These are phyloP conservation scores for Penicillium aurantiogriseum DNA, from an alignment of 2,329 filamentous ascomycete species.

Conservation along the genomic window DNA sequence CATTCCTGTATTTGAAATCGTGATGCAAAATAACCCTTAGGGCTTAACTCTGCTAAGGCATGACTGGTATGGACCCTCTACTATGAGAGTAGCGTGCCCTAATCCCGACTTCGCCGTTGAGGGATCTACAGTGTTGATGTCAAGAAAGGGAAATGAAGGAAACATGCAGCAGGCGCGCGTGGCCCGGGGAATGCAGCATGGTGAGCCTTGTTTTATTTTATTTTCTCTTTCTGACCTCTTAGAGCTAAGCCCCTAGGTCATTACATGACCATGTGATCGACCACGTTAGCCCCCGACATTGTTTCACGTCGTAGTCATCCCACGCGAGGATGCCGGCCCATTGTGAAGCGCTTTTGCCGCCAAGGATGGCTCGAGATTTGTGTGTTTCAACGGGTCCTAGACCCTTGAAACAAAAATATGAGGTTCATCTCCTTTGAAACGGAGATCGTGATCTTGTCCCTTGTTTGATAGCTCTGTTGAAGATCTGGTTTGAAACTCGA, in stretches of 20 bases:
- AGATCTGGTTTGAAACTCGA: conserved; percentile 8
- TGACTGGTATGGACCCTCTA: conserved; percentile 18
- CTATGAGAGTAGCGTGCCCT: neutral
- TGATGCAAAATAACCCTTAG: conserved; percentile 11
- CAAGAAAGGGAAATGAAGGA: conserved; percentile 11
- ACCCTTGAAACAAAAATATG: conserved; percentile 2
- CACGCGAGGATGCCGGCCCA: conserved; percentile 19
- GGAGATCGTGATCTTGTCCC: conserved; percentile 8
- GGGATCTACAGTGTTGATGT: conserved; percentile 5
- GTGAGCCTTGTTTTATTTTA: neutral
- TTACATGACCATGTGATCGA: conserved; percentile 24
- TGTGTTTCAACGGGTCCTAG: conserved; percentile 7
- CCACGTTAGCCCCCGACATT: conserved; percentile 25
- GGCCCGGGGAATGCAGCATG: conserved; percentile 14
- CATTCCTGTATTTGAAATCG: conserved; percentile 16
- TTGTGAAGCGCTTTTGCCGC: conserved; percentile 18
- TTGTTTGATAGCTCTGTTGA: conserved; percentile 17
- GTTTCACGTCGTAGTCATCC: conserved; percentile 17
- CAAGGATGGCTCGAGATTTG: neutral
- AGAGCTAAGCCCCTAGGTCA: conserved; percentile 3
- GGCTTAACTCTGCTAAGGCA: conserved; percentile 5
- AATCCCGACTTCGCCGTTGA: neutral
- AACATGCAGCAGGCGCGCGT: conserved; percentile 13
- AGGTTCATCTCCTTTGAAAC: conserved; percentile 7
- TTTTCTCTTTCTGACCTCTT: neutral